Conservation (phyloP, 2,329 filamentous ascomycete species). For the Incumbomyces lentus region DNA sequence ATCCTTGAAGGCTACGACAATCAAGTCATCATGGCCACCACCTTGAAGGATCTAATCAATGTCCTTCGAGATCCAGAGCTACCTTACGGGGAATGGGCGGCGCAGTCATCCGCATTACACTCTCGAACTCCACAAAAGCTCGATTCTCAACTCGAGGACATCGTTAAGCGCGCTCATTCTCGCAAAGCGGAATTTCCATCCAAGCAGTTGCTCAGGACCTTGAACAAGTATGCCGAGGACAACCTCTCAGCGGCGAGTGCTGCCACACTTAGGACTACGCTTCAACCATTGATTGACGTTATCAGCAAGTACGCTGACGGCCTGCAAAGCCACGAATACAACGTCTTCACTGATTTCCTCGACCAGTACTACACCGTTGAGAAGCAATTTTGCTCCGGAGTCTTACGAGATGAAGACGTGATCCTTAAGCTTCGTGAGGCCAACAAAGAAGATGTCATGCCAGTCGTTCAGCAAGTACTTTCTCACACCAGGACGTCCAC, state of each 20-base stretch:
- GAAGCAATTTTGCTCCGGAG: constrained; percentile 74
- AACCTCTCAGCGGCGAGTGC: constrained; percentile 64
- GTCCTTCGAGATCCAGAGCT: constrained; percentile 83
- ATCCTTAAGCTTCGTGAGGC: constrained; percentile 89
- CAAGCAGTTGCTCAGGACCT: constrained; percentile 72
- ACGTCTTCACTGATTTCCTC: constrained; percentile 68
- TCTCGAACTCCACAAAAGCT: constrained; percentile 94
- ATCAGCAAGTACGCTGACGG: constrained; percentile 75
- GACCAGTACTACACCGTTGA: constrained; percentile 75
- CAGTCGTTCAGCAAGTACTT: constrained; percentile 78
- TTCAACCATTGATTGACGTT: constrained; percentile 67
- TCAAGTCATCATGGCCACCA: constrained; percentile 84
- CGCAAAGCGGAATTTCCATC: constrained; percentile 83
- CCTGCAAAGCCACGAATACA: constrained; percentile 80
- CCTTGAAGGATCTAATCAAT: constrained; percentile 77
- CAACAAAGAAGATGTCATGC: constrained; percentile 82
- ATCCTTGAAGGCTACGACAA: constrained; percentile 94
- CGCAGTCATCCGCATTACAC: constrained; percentile 92
- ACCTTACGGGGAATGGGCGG: constrained; percentile 92
- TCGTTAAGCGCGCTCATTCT: constrained; percentile 71
- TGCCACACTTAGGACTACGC: constrained; percentile 58
- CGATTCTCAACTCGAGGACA: constrained; percentile 67
- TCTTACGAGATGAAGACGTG: constrained; percentile 82
- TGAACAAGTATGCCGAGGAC: constrained; percentile 82
- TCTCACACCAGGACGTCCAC: constrained; percentile 86